These are phyloP conservation scores for Fusarium sp. DNA, from an alignment of 2,329 filamentous ascomycete species.

Conservation along the genomic window DNA sequence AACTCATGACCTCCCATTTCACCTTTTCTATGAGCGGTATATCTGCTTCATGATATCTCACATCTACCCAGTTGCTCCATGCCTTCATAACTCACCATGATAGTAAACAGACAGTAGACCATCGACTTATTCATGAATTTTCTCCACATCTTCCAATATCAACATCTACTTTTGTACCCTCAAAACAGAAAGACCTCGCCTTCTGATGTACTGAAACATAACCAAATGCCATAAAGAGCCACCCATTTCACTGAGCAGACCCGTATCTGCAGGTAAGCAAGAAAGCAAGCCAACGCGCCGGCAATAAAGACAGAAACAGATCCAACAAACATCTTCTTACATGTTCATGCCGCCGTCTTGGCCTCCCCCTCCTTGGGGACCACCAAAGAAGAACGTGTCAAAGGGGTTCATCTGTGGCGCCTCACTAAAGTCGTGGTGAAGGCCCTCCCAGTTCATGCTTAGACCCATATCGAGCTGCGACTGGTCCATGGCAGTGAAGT, in stretches of 20 bases:
- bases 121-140: not conserved
- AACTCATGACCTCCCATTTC: not conserved
- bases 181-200: conserved; percentile 6
- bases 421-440: conserved; percentile 71
- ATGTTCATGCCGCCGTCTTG: conserved; percentile 43
- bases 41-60: conserved; percentile 30
- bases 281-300: conserved; percentile 29
- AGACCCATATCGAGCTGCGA: conserved; percentile 71
- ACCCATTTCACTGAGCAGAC: conserved; percentile 23
- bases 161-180: conserved; percentile 6
- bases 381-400: conserved; percentile 78
- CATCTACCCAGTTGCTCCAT: not conserved
- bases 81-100: not conserved
- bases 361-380: conserved; percentile 50
- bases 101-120: not conserved
- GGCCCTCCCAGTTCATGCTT: conserved; percentile 71
- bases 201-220: not conserved
- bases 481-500: conserved; percentile 51
- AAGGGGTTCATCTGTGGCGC: conserved; percentile 73
- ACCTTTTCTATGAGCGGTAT: conserved; percentile 20
- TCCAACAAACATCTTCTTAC: conserved; percentile 19
- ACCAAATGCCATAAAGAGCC: conserved; percentile 21
- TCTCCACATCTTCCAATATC: not conserved
- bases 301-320: conserved; percentile 22
- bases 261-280: conserved; percentile 10